phyloP scores from a whole-genome alignment of 2,329 filamentous ascomycete species.

The Paecilomyces sp. region DNA sequence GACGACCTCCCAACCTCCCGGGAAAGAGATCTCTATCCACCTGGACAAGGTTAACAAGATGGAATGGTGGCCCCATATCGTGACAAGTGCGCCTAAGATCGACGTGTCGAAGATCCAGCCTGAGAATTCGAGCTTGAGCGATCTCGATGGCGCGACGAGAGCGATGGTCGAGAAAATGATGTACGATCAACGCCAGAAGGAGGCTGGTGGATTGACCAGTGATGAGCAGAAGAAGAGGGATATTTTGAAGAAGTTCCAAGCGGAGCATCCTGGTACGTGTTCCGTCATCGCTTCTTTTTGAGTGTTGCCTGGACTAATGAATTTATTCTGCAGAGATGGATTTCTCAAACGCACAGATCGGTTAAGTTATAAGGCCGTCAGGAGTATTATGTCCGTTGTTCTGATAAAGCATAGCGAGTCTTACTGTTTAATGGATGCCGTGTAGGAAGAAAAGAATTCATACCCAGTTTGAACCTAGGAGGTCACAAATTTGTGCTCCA shows the following conservation, averaged over 20 bases:
- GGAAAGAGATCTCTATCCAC: conserved; percentile 76
- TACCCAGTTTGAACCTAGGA: background rate
- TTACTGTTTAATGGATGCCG: background rate
- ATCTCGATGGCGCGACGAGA: conserved; percentile 89
- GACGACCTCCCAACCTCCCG: conserved; percentile 45
- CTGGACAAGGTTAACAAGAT: conserved; percentile 95
- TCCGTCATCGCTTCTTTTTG: background rate
- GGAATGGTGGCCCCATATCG: conserved; percentile 96
- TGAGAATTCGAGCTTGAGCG: conserved; percentile 83
- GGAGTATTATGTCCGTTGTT: background rate
- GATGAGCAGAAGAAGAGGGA: conserved; percentile 96
- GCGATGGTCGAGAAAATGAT: conserved; percentile 99
- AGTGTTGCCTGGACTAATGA: conserved; percentile 5
- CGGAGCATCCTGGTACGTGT: conserved; percentile 54
- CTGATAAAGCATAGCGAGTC: background rate
- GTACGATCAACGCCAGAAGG: conserved; percentile 97
- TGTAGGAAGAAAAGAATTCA: background rate
- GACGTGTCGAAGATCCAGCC: conserved; percentile 93
- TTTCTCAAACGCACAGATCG: conserved; percentile 59
- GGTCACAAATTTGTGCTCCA: background rate
- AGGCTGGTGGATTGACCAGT: conserved; percentile 77
- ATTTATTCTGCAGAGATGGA: conserved; percentile 50
- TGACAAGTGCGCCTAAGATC: conserved; percentile 80
- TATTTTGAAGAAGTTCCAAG: conserved; percentile 87
- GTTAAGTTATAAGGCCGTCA: conserved; percentile 18